Base-by-base conservation (phyloP, 2,329 filamentous ascomycete species). In the Colletotrichum coccodes region DNA sequence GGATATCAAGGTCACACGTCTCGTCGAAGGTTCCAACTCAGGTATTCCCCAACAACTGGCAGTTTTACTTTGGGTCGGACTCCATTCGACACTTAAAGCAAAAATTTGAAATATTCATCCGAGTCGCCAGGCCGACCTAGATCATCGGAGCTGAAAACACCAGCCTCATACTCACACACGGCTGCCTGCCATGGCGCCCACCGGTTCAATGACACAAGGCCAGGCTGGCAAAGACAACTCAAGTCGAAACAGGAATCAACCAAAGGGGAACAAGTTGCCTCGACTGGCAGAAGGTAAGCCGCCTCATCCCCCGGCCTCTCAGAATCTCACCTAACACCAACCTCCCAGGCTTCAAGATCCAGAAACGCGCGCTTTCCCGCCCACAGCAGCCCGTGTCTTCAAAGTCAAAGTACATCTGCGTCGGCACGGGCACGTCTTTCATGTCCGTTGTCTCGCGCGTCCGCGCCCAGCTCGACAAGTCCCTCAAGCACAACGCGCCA, bases 401-500 rank as follows among this genome's bases (percentile, higher is more conserved):
- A 54, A 83, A 81, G 58, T 75, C 80, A 8, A 80, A 78, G 52
- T 76, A 87, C 69, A 83, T 94, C 77, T 93, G 94, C 81, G 83
- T 94, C 65, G 89, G 88, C 42, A 80, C 87, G 46, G 83, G 83
- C 42, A 90, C 91, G 0, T 89, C 90, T 7, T 92, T 93, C 82
- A 87, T 93, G 79, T 87, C 91, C 12, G 84, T 88, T 5, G 85
- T 93, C 14, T 89, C 89, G 73, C 90, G 91, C 58, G 86, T 90
- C 16, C 87, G 89, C 69, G 89, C 89, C 68, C 85, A 90, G 1
- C 87, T 94, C 4, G 82, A 87, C 50, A 83, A 86, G 42, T 84
- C 86, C 4, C 81, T 85, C 14, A 80, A 76, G 42, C 56, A 78
- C 14, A 77, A 86, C 2, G 86, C 87, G 60, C 84, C 87, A 28